These are phyloP conservation scores for Entoloma clypeatum DNA, from an alignment of 1,284 basidiomycete genomes.

Conservation along the genomic window DNA sequence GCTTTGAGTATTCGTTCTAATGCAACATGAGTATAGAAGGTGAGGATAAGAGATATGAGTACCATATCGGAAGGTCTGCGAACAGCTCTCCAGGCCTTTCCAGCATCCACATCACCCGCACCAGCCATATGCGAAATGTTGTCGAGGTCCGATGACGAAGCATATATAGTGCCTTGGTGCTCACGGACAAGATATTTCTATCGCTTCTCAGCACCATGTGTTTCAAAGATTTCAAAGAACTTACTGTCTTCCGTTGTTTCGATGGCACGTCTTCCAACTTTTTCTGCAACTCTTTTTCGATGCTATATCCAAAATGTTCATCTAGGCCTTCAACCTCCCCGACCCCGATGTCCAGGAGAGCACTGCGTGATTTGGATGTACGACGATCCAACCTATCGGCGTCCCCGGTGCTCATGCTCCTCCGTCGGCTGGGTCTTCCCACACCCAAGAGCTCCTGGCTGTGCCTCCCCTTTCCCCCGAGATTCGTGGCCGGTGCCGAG, in stretches of 20 bases:
- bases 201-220: constrained; percentile 12
- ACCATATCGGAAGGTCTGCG: constrained; percentile 93
- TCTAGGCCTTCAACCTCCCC: constrained; percentile 35
- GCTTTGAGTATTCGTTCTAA: constrained; percentile 89
- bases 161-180: constrained; percentile 73
- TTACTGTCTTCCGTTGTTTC: constrained; percentile 45
- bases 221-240: constrained; percentile 23
- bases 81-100: constrained; percentile 86
- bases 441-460: constrained; percentile 31
- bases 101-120: constrained; percentile 77
- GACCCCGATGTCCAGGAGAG: constrained; percentile 30
- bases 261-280: constrained; percentile 48
- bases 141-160: constrained; percentile 69
- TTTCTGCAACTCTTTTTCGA: constrained; percentile 64
- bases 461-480: constrained; percentile 16
- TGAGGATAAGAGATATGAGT: constrained; percentile 2
- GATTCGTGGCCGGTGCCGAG: constrained; percentile 29
- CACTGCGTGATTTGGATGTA: constrained; percentile 29
- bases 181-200: constrained; percentile 66
- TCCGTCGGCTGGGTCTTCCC: constrained; percentile 52
- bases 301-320: constrained; percentile 57
- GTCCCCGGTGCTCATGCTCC: constrained; percentile 75
- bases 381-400: constrained; percentile 41
- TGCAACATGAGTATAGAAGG: neutral
- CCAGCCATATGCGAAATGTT: constrained; percentile 62